Evolutionary conservation across 1,284 basidiomycete species (phyloP).

Genomic region (Inonotus hispidus): DNA sequence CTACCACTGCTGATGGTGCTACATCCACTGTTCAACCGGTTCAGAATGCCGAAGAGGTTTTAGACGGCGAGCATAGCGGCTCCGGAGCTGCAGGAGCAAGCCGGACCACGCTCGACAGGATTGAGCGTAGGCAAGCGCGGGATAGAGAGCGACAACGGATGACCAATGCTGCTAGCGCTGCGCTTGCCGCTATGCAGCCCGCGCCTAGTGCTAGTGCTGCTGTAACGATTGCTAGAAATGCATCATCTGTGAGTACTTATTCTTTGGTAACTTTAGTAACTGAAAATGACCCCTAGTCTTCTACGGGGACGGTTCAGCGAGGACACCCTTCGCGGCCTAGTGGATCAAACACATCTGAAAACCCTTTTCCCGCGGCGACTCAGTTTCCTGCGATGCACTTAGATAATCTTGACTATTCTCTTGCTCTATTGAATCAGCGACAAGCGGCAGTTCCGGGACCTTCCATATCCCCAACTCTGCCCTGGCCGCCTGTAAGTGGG

Average conservation of each 20-base stretch:
- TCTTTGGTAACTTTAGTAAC: background rate
- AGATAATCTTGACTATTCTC: background rate
- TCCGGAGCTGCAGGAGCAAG: background rate
- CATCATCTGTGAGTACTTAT: background rate
- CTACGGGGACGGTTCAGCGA: background rate
- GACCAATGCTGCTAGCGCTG: conserved; percentile 1
- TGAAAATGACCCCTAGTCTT: background rate
- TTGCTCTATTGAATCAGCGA: background rate
- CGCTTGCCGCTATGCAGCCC: conserved; percentile 1
- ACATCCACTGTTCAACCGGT: background rate
- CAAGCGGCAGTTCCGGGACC: background rate
- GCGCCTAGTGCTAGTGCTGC: background rate
- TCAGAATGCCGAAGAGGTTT: background rate
- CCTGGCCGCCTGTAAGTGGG: background rate
- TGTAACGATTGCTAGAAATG: background rate
- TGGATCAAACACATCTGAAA: background rate
- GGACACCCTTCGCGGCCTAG: background rate
- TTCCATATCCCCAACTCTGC: background rate
- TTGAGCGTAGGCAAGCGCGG: conserved; percentile 6
- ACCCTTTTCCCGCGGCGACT: background rate
- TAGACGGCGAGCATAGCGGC: background rate
- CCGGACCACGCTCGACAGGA: background rate
- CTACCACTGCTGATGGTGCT: background rate
- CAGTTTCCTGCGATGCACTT: background rate
- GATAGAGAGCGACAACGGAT: conserved; percentile 9